Evolutionary conservation across 495 filamentous ascomycete species (phyloP), one percentile per base, ranked within the genome.

Genomic region (Aspergillus asperescens): DNA sequence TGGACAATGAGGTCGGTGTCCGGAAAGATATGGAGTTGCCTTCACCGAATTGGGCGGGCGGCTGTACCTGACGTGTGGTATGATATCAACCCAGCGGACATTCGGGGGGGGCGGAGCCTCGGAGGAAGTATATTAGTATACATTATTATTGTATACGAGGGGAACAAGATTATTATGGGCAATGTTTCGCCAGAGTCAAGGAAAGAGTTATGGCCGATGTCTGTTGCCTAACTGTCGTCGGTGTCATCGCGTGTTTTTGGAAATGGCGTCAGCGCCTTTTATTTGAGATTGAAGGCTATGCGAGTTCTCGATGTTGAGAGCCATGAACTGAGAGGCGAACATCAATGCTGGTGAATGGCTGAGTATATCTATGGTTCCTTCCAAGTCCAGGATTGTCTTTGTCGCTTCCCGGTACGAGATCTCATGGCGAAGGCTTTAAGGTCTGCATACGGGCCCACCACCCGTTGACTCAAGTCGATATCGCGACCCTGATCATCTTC

Each of bases 1-100:
- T 31, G 73, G 79, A 45, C 74, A 78, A 62, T 88, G 83, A 15
- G 87, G 66, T 0, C 82, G 83, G 45, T 88, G 84, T n/a, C 81
- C 82, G 68, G 65, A 56, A 25, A 73, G 56, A 57, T 73, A 73
- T 18, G 51, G 44, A 60, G 15, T 12, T 50, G 19, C 27, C 37
- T 50, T 16, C 47, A 25, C 16, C 7, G 28, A 22, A 35, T 48
- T 48, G 44, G 50, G 20, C 54, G 54, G 19, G 46, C 45, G 23
- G 56, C 73, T 52, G 67, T 72, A 58, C 71, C 74, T 25, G 78
- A 55, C 47, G 77, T 48, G 15, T 54, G 57, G 18, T 56, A 55
- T 4, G 54, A 54, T 13, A 66, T 55, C 23, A 62, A 50, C 0
- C 69, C 75, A 7, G 76, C 4, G 77, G 77, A 40, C 84, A 88